These are phyloP conservation scores for Rhodotorula glutinis DNA, from an alignment of 1,284 basidiomycete species.

Conservation along the genomic window DNA sequence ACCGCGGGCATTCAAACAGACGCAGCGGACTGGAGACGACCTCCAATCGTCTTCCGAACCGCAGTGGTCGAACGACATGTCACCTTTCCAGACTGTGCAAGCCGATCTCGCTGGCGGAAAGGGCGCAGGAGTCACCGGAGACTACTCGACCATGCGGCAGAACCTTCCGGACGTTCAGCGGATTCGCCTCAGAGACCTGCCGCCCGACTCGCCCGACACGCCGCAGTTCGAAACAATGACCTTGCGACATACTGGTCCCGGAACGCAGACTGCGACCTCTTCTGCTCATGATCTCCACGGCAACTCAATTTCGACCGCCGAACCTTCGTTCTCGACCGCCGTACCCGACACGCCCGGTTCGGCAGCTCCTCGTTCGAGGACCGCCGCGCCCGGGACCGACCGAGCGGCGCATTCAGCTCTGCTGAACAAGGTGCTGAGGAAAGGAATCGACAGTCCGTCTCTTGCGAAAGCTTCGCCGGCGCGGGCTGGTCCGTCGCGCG, in stretches of 20 bases:
- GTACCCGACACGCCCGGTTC: conserved; percentile 2
- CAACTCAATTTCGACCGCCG: not conserved
- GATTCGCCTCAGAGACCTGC: conserved; percentile 30
- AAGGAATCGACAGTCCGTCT: conserved; percentile 22
- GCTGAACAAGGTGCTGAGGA: conserved; percentile 38
- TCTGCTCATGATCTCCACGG: not conserved
- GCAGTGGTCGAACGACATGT: conserved; percentile 30
- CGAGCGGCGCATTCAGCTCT: conserved; percentile 28
- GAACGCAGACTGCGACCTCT: not conserved
- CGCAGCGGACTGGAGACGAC: not conserved
- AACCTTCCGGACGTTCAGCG: conserved; percentile 15
- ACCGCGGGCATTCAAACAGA: conserved; percentile 7
- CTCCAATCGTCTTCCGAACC: conserved; percentile 12
- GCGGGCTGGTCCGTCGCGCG: conserved; percentile 1
- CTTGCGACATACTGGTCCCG: not conserved
- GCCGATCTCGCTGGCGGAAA: conserved; percentile 8
- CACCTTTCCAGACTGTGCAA: conserved; percentile 28
- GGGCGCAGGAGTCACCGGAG: conserved; percentile 3
- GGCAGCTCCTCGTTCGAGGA: not conserved
- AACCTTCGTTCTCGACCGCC: conserved; percentile 14
- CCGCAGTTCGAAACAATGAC: conserved; percentile 40
- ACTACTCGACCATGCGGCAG: conserved; percentile 9
- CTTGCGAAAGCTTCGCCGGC: conserved; percentile 5
- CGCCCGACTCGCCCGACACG: conserved; percentile 42
- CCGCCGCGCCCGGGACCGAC: conserved; percentile 9